Evolutionary conservation across 2,329 filamentous ascomycete species (phyloP).

Genomic region (Trichoderma harzianum): DNA sequence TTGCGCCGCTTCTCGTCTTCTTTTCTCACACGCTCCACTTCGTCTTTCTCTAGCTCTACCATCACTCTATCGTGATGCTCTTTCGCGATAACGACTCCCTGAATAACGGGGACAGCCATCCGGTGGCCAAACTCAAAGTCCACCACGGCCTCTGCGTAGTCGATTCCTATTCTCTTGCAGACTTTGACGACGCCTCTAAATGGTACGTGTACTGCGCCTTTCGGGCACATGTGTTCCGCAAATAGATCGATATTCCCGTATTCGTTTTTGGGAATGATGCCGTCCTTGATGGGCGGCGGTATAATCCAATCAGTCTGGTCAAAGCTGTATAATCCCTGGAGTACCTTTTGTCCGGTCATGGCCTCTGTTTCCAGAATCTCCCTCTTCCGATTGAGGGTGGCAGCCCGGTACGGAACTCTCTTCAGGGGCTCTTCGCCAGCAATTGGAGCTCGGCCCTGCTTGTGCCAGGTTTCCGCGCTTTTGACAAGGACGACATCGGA

Average conservation of each 20-base stretch:
- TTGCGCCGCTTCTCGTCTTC: conserved; percentile 82
- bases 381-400: conserved; percentile 80
- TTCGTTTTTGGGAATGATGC: conserved; percentile 86
- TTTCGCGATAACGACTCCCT: conserved; percentile 81
- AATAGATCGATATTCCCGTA: conserved; percentile 98
- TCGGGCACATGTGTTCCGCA: conserved; percentile 86
- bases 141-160: conserved; percentile 90
- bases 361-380: conserved; percentile 85
- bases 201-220: conserved; percentile 79
- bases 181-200: conserved; percentile 72
- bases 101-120: conserved; percentile 88
- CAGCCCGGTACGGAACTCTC: conserved; percentile 82
- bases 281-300: conserved; percentile 77
- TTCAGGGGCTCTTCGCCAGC: conserved; percentile 74
- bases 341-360: conserved; percentile 73
- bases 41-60: conserved; percentile 75
- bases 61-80: conserved; percentile 73
- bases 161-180: conserved; percentile 79
- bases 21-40: conserved; percentile 69
- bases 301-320: conserved; percentile 96
- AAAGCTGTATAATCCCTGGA: conserved; percentile 79
- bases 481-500: conserved; percentile 81
- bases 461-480: conserved; percentile 95
- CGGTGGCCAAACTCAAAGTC: conserved; percentile 96
- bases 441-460: conserved; percentile 79